Percentiles rank a stretch among this genome's conserved stretches.
These are phyloP conservation scores for Trichosporon sp. DNA, from an alignment of 1,284 basidiomycete genomes.

Conservation along the genomic window DNA sequence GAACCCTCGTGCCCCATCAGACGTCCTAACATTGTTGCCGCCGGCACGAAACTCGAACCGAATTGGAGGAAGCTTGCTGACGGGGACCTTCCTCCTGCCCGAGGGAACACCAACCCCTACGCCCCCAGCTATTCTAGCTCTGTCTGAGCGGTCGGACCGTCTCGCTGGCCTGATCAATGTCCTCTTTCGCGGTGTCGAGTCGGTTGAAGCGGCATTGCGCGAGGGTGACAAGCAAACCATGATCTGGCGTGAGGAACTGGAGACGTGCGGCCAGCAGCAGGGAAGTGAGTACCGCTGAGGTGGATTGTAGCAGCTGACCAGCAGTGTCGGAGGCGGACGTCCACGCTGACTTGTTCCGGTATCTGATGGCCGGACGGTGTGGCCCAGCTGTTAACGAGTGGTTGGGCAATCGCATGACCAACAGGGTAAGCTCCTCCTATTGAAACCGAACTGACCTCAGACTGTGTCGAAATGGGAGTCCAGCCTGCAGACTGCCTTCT, in stretches of 20 bases:
- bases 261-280: slow-evolving; percentile 49
- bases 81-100: slow-evolving; percentile 39
- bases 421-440: slow-evolving; percentile 36
- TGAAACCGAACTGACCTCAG: slow-evolving; percentile 31
- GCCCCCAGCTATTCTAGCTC: slow-evolving; percentile 24
- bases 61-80: too few species aligned
- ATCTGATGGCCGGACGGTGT: slow-evolving; percentile 48
- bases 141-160: slow-evolving; percentile 40
- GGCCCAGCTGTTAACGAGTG: slow-evolving; percentile 49
- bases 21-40: slow-evolving; percentile 35
- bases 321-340: slow-evolving; percentile 42
- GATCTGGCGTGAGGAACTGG: slow-evolving; percentile 52
- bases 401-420: slow-evolving; percentile 51
- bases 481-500: slow-evolving; percentile 38
- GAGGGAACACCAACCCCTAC: neutral
- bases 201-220: slow-evolving; percentile 38
- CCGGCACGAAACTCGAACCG: too few species aligned
- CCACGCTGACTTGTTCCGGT: slow-evolving; percentile 50
- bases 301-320: too few species aligned
- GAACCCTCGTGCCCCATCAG: slow-evolving; percentile 26
- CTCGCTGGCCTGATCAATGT: slow-evolving; percentile 39
- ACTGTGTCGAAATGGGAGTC: slow-evolving; percentile 52
- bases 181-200: slow-evolving; percentile 44
- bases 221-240: slow-evolving; percentile 52
- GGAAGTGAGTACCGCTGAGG: slow-evolving; percentile 37